Percentiles rank a stretch among this genome's conserved stretches.
phyloP scores from a whole-genome alignment of 257 asterid genomes.

The Solanum megistacrolobum region DNA sequence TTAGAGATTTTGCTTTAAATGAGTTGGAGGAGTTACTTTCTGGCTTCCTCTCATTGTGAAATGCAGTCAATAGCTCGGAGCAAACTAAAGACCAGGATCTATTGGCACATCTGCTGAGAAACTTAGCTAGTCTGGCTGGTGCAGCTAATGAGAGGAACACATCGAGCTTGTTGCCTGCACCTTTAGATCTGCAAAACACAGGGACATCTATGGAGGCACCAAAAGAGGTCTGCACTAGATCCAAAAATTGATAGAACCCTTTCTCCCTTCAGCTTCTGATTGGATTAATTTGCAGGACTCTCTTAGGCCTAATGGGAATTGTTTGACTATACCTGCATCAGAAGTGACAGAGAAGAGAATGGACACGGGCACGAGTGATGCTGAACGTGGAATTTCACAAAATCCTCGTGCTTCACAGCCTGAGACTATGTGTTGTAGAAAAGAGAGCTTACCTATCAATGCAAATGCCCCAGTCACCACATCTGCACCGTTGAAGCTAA shows the following conservation, averaged over 20 bases:
- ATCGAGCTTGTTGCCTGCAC: constrained; percentile 13
- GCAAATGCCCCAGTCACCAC: constrained; percentile 23
- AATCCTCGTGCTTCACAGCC: constrained; percentile 24
- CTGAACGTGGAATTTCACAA: constrained; percentile 23
- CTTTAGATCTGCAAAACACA: constrained; percentile 16
- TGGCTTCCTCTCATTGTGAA: not conserved
- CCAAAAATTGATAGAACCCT: not conserved
- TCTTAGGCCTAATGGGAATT: constrained; percentile 4
- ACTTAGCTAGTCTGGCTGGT: constrained; percentile 29
- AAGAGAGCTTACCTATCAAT: constrained; percentile 21
- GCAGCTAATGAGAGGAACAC: constrained; percentile 14
- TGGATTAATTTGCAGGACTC: constrained; percentile 23
- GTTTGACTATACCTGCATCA: constrained; percentile 10
- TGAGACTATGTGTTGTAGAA: constrained; percentile 18
- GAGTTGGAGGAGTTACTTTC: not conserved
- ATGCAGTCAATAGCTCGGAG: constrained; percentile 36
- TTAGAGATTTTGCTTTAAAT: not conserved
- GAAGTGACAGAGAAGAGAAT: constrained; percentile 6
- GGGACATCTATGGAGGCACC: constrained; percentile 16
- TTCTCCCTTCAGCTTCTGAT: constrained; percentile 8
- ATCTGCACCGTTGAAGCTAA: constrained; percentile 31
- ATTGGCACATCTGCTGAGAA: constrained; percentile 32
- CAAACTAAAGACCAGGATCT: constrained; percentile 37
- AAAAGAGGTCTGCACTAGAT: constrained; percentile 23
- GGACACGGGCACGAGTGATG: constrained; percentile 12